Evolutionary conservation across 768 basidiomycete genomes (phyloP), one percentile per base, ranked within the genome.

Genomic region (Antrodiella citrinella): DNA sequence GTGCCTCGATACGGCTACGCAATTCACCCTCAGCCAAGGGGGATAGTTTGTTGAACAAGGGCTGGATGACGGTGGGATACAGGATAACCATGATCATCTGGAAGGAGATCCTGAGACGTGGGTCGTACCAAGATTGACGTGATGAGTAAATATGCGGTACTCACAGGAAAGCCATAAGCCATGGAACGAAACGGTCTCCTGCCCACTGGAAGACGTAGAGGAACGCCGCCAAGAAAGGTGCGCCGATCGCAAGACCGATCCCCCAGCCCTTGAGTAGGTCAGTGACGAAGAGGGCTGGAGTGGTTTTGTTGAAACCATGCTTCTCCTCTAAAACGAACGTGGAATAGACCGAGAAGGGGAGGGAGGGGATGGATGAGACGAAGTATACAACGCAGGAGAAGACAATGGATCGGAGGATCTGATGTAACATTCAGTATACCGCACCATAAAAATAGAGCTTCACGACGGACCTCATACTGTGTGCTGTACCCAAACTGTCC

Each of bases 301-400:
- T 90, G 4, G 83, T 93, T 70, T 98, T 96, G 77, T 98, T 99
- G 75, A 97, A 98, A 0, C 94, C 94, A 56, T 96, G 91, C 56
- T 84, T 86, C 63, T 95, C 86, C 68, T 98, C 96, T 35, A 98
- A 74, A 4, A 93, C 86, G 62, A 99, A 99, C 2, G 91, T 96
- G 53, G 82, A 77, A 70, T 96, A 97, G 20, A 84, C 72, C 25
- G 78, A 81, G 39, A 91, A 70, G 18, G 95, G 92, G 10, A 93
- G 70, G 5, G 77, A 71, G 2, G 91, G 82, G 23, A 89, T 63
- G 0, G 81, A 76, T 2, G 85, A 84, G 38, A 81, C 48, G 51
- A 86, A 64, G 59, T 78, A 82, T 40, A 95, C 68, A 39, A 86
- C 61, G 48, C 77, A 78, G 2, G 82, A 75, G 63, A 91, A 95